Base-by-base conservation (phyloP, 441 rosid genomes). In the Brassica balearica region DNA sequence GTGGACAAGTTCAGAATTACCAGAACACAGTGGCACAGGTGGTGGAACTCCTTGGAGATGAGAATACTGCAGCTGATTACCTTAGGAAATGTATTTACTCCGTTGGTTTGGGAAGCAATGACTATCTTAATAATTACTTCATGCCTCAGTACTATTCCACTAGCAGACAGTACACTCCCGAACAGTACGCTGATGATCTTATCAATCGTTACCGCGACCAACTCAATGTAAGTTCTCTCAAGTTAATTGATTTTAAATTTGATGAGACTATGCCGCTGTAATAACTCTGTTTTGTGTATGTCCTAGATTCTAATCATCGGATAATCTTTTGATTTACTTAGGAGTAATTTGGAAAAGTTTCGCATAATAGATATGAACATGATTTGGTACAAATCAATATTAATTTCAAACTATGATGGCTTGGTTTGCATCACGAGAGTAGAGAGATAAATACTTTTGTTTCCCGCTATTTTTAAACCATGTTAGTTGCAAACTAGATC, bases 81-180 rank as follows among this genome's bases (percentile, higher is more conserved):
- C 83, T 93, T 32, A 86, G 82, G 78, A 74, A 75, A 51, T 91
- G 97, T 83, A 85, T 93, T 27, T 90, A 78, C 82, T 79, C 91
- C 3, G 81, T 91, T 46, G 95, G 94, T 12, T 43, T 91, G 67
- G 98, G 98, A 7, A 93, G 97, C 84, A 93, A 93, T 80, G 98
- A 93, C 71, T 93, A 93, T 76, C 95, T 93, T 22, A 93, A 93
- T 78, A 93, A 93, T 80, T 93, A 93, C 77, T 93, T 90, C 87
- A 88, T 89, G 94, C 97, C 97, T 19, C 79, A 64, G 6, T 73
- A 41, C 67, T 93, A 93, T 85, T 68, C 89, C 20, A 77, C 87
- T 23, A 32, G 89, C 73, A 81, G 85, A 29, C 91, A 81, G 61
- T 91, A 71, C 77, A 83, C 86, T 1, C 88, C 97, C 0, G 87